Conservation (phyloP, 2,329 filamentous ascomycete genomes). For the Aureobasidium leucospermi region DNA sequence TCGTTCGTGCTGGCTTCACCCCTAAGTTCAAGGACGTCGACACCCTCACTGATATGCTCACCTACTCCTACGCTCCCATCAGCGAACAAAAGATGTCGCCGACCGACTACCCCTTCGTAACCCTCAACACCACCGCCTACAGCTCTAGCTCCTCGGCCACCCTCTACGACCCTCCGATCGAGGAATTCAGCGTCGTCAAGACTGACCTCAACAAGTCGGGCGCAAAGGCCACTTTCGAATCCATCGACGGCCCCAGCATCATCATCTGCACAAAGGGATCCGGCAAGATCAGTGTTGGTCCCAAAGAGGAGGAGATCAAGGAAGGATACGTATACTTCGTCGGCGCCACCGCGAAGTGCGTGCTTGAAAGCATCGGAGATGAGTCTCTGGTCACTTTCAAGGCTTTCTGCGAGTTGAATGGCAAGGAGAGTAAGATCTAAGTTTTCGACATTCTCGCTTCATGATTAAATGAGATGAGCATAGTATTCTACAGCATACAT, state of each 20-base stretch:
- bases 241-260: constrained; percentile 81
- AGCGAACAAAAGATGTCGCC: constrained; percentile 90
- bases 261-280: constrained; percentile 80
- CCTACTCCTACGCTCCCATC: constrained; percentile 91
- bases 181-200: constrained; percentile 88
- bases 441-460: not conserved
- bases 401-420: constrained; percentile 81
- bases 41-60: constrained; percentile 84
- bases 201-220: constrained; percentile 62
- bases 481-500: not conserved
- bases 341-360: constrained; percentile 75
- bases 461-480: not conserved
- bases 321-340: constrained; percentile 54
- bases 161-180: constrained; percentile 92
- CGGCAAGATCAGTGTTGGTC: constrained; percentile 78
- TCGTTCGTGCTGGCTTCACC: constrained; percentile 93
- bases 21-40: constrained; percentile 97
- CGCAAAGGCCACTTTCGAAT: constrained; percentile 81
- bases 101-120: constrained; percentile 75
- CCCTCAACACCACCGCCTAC: constrained; percentile 75
- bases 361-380: constrained; percentile 61
- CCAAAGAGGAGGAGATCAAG: constrained; percentile 62
- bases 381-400: constrained; percentile 83
- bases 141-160: constrained; percentile 63
- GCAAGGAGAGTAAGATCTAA: constrained; percentile 28